A percentile compares a stretch with the other conserved stretches of the same genome.
These are phyloP conservation scores for Pseudoneurospora amorphoporcata DNA, from an alignment of 495 filamentous ascomycete species.

Conservation along the genomic window DNA sequence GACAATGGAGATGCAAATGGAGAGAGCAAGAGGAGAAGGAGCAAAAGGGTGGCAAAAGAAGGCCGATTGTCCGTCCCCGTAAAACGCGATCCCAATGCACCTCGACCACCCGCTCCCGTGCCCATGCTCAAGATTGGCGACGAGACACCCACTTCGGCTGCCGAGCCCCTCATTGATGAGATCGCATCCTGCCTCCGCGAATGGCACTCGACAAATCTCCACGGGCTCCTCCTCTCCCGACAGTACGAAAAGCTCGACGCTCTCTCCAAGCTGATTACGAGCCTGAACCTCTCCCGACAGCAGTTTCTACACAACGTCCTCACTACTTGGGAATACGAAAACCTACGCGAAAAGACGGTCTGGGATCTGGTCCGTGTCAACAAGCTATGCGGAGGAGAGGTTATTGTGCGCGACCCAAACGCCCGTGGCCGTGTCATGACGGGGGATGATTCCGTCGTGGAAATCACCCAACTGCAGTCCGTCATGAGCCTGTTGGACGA, in stretches of 20 bases:
- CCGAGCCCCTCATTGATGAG: conserved; percentile 92
- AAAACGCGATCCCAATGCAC: conserved; percentile 46
- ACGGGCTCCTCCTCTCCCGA: conserved; percentile 76
- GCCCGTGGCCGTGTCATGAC: conserved; percentile 79
- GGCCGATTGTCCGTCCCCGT: conserved; percentile 27
- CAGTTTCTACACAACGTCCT: conserved; percentile 91
- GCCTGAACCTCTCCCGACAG: conserved; percentile 70
- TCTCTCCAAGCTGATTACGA: conserved; percentile 65
- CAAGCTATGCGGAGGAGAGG: conserved; percentile 80
- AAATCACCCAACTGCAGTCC: conserved; percentile 83
- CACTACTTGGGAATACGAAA: conserved; percentile 68
- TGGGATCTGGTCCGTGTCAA: conserved; percentile 94
- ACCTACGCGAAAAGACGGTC: conserved; percentile 71
- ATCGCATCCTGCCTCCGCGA: conserved; percentile 92
- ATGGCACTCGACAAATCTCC: conserved; percentile 96
- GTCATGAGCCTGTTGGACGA: conserved; percentile 90
- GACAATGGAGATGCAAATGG: conserved; percentile 16
- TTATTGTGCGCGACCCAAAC: conserved; percentile 83
- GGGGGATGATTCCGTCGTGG: conserved; percentile 84
- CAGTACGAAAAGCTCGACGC: conserved; percentile 74
- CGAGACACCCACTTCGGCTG: conserved; percentile 77
- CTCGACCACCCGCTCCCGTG: conserved; percentile 81
- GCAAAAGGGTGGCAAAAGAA: conserved; percentile 12
- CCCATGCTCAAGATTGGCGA: conserved; percentile 97
- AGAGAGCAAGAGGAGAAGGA: conserved; percentile 19